phyloP scores from a whole-genome alignment of 192 early-diverging fungal genomes.

The Chytriomyces sp. region DNA sequence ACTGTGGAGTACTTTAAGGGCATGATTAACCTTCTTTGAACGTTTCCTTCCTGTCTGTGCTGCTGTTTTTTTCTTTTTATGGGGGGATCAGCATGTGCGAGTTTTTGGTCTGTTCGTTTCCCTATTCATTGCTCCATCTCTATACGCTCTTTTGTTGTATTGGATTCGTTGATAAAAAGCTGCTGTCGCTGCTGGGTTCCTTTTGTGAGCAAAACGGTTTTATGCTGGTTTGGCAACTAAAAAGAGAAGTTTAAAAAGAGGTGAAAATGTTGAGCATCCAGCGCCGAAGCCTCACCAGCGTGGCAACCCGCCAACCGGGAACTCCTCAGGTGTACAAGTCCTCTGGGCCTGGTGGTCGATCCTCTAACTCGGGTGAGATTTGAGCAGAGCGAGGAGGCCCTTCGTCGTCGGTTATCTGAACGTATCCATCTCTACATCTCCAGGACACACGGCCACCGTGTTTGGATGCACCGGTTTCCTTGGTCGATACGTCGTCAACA shows the following conservation, averaged over 20 bases:
- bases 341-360: slow-evolving; percentile 51
- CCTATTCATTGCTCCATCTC: no score
- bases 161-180: no score
- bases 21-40: slow-evolving; percentile 26
- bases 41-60: no score
- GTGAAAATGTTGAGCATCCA: background rate
- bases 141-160: no score
- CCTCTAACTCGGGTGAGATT: slow-evolving; percentile 40
- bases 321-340: slow-evolving; percentile 30
- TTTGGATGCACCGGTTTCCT: slow-evolving; percentile 97
- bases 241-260: no score
- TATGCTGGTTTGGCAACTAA: no score
- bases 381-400: background rate
- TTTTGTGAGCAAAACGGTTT: no score
- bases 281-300: background rate
- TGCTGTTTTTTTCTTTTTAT: no score
- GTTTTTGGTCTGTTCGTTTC: no score
- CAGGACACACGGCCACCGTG: slow-evolving; percentile 89
- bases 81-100: no score
- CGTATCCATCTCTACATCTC: background rate
- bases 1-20: slow-evolving; percentile 77
- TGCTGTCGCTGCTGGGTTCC: no score
- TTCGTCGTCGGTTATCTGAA: slow-evolving; percentile 31
- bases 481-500: slow-evolving; percentile 91
- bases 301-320: background rate